These are phyloP conservation scores for Fraxinus floribunda DNA, from an alignment of 305 asterid genomes.

Conservation along the genomic window DNA sequence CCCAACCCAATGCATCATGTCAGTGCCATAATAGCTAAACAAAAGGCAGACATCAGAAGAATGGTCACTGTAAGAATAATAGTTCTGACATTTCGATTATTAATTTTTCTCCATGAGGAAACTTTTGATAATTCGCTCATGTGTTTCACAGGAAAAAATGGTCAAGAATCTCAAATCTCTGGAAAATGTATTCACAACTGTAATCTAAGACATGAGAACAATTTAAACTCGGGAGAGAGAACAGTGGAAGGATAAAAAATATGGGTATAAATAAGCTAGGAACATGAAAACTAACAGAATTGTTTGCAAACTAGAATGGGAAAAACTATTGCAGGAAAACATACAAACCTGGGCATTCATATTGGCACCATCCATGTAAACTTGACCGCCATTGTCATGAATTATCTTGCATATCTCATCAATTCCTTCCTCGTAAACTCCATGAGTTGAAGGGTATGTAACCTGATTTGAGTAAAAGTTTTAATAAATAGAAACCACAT, in stretches of 20 bases:
- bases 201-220: not conserved
- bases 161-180: not conserved
- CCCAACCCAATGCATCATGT: not conserved
- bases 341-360: slow-evolving; percentile 55
- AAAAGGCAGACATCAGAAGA: not conserved
- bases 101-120: not conserved
- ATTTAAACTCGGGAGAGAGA: not conserved
- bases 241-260: not conserved
- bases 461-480: slow-evolving; percentile 28
- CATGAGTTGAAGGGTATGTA: slow-evolving; percentile 60
- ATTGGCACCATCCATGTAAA: slow-evolving; percentile 63
- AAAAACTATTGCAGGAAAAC: not conserved
- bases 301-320: not conserved
- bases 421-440: slow-evolving; percentile 60
- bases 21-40: not conserved
- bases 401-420: slow-evolving; percentile 57
- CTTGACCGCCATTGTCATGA: slow-evolving; percentile 61
- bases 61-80: not conserved
- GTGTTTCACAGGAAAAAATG: not conserved
- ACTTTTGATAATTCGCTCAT: not conserved
- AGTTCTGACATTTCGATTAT: not conserved
- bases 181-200: not conserved
- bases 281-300: not conserved
- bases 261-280: not conserved
- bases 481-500: not conserved